Evolutionary conservation across 441 rosid genomes (phyloP).

Genomic region (Erodium trifolium): DNA sequence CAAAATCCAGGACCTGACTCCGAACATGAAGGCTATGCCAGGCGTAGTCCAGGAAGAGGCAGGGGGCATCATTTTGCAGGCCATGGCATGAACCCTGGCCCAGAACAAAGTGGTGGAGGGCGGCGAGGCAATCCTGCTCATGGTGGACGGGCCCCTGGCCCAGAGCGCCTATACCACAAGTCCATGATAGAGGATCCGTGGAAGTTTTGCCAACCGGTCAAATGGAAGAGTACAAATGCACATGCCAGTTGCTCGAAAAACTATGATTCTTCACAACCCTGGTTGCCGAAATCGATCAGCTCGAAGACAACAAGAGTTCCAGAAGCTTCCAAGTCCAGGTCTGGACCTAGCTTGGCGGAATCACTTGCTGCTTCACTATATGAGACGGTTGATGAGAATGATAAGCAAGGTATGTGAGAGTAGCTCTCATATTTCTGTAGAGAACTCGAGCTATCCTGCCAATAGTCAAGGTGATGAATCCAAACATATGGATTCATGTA

Average conservation of each 20-base stretch:
- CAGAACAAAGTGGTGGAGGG: neutral
- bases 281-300: neutral
- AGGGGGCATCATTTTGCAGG: neutral
- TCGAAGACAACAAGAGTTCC: neutral
- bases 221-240: neutral
- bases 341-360: neutral
- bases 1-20: neutral
- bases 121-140: neutral
- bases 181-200: neutral
- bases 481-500: too few species aligned
- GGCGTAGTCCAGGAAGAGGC: neutral
- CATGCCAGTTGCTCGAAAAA: neutral
- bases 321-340: neutral
- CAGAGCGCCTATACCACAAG: neutral
- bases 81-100: neutral
- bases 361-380: neutral
- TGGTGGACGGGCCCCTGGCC: neutral
- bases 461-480: neutral
- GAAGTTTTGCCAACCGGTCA: neutral
- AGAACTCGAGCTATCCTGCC: too few species aligned
- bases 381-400: neutral
- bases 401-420: neutral
- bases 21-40: neutral
- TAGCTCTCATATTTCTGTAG: neutral
- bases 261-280: neutral